These are phyloP conservation scores for Hippophae gyantsensis DNA, from an alignment of 306 rosid species.

Conservation along the genomic window DNA sequence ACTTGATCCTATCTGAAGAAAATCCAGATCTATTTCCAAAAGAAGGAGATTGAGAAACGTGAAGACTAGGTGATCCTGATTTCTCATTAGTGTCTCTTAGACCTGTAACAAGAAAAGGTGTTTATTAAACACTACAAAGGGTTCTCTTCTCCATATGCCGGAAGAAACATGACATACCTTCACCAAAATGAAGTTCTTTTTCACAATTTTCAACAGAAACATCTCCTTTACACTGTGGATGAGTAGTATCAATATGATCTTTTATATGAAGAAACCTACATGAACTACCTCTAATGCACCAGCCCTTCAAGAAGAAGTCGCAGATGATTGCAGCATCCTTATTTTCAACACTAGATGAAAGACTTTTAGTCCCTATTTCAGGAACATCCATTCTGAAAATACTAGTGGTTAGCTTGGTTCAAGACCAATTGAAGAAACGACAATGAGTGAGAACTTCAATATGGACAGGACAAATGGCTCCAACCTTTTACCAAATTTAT, in stretches of 20 bases:
- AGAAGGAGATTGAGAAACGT: conserved; percentile 31
- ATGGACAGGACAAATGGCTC: too few species aligned
- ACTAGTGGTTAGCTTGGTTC: conserved; percentile 31
- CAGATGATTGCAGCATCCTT: conserved; percentile 45
- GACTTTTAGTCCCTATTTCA: conserved; percentile 32
- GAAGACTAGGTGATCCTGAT: conserved; percentile 38
- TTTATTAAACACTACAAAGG: conserved; percentile 25
- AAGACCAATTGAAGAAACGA: conserved; percentile 16
- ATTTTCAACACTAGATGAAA: conserved; percentile 44
- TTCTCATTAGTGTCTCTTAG: conserved; percentile 26
- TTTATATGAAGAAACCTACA: conserved; percentile 80
- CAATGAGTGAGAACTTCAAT: conserved; percentile 14
- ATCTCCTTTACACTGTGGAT: conserved; percentile 35
- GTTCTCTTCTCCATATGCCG: conserved; percentile 19
- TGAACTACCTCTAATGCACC: conserved; percentile 85
- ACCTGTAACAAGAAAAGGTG: conserved; percentile 45
- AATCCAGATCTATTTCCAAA: conserved; percentile 19
- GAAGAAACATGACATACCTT: conserved; percentile 53
- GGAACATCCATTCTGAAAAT: conserved; percentile 41
- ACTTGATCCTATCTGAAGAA: conserved; percentile 30
- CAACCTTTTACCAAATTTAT: too few species aligned
- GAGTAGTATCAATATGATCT: conserved; percentile 27
- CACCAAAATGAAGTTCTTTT: conserved; percentile 41
- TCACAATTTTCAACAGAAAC: conserved; percentile 29
- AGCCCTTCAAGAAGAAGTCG: conserved; percentile 75